These are phyloP conservation scores for Chlorella sp. DNA, from an alignment of 139 green algal species.

Conservation along the genomic window DNA sequence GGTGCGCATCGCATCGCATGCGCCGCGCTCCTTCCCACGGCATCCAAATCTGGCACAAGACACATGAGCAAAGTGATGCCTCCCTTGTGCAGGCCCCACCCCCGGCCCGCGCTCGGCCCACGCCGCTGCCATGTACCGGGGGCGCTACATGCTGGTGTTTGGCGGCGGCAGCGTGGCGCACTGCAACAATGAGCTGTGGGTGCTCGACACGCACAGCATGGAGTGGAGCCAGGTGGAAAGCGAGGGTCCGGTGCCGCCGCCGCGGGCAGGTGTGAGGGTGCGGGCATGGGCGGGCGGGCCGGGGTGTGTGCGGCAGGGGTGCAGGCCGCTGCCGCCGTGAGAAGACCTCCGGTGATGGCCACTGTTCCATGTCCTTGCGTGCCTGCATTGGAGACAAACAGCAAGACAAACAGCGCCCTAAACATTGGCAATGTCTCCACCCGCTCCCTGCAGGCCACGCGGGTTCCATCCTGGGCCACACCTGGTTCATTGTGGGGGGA, in stretches of 20 bases:
- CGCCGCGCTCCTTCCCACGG: too few species aligned
- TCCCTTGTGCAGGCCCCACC: constrained; percentile 20
- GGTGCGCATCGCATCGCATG: background rate
- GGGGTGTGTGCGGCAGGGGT: background rate
- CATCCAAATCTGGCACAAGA: background rate
- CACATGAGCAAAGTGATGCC: too few species aligned
- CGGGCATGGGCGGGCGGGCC: too few species aligned
- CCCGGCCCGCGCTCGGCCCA: constrained; percentile 80
- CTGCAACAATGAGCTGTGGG: constrained; percentile 88
- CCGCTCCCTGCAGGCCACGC: constrained; percentile 61
- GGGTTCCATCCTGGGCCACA: constrained; percentile 70
- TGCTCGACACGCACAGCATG: constrained; percentile 84
- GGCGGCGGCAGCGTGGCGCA: constrained; percentile 85
- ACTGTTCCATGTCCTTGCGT: too few species aligned
- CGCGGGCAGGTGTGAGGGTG: constrained; percentile 72
- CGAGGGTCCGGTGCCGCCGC: constrained; percentile 61
- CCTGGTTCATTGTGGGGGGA: constrained; percentile 90
- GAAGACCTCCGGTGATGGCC: too few species aligned
- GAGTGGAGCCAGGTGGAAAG: constrained; percentile 61
- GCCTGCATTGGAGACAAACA: too few species aligned
- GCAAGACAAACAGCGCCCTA: too few species aligned
- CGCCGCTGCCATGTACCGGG: constrained; percentile 56
- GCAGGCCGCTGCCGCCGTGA: background rate
- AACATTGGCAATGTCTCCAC: too few species aligned
- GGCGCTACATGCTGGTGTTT: constrained; percentile 73